Percentiles rank a stretch among this genome's conserved stretches.
Evolutionary conservation across 345 rosid species (phyloP).

Genomic region (Lepidium sativum): DNA sequence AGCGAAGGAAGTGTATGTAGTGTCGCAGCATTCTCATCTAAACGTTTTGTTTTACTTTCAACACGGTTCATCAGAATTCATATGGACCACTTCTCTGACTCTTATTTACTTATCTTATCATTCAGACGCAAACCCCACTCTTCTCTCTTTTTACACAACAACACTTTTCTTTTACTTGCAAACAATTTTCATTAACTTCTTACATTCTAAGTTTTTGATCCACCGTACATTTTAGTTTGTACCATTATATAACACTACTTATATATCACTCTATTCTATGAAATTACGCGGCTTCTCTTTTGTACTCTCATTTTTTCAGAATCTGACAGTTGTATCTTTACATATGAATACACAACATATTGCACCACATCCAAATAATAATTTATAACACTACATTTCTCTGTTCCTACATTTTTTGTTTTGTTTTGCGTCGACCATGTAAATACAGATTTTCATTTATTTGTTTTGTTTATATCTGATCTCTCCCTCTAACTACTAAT

Average conservation of each 20-base stretch:
- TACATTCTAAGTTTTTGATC: no score
- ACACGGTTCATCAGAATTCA: conserved; percentile 23
- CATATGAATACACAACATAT: no score
- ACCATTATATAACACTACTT: background rate
- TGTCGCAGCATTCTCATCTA: no score
- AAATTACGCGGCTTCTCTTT: conserved; percentile 12
- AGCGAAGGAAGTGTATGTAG: conserved; percentile 22
- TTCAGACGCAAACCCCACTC: conserved; percentile 1
- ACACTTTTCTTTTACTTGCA: background rate
- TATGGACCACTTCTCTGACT: conserved; percentile 24
- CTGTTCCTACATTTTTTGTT: background rate
- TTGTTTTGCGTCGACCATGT: background rate
- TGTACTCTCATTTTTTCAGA: conserved; percentile 6
- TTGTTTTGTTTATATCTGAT: background rate
- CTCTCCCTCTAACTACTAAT: background rate
- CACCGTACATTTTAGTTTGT: background rate
- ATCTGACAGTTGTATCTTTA: conserved; percentile 16
- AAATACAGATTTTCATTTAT: background rate
- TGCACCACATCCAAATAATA: background rate
- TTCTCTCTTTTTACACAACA: background rate
- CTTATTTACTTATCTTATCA: background rate
- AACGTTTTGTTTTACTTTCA: conserved; percentile 18
- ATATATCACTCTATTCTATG: background rate
- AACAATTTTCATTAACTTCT: no score
- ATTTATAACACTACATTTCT: background rate